These are phyloP conservation scores for Talinum fruticosum DNA, from an alignment of 148 eudicot genomes.

Conservation along the genomic window DNA sequence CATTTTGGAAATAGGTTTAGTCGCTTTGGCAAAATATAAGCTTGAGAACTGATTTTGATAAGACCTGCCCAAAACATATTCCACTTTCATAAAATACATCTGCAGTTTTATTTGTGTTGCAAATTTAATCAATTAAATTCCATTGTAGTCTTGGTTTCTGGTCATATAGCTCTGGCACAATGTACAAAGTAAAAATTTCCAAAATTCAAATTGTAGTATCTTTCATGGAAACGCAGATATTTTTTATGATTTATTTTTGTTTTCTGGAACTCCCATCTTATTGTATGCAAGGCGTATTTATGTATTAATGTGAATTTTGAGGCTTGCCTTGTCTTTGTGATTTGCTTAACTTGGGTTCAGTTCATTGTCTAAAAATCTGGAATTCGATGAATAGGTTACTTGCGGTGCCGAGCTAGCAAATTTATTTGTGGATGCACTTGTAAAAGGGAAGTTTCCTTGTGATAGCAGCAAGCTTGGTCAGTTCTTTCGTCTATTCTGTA, in stretches of 20 bases:
- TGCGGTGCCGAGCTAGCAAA: slow-evolving; percentile 96
- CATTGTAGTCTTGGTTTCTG: no score
- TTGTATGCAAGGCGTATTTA: neutral
- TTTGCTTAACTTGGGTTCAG: neutral
- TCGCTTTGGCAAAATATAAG: no score
- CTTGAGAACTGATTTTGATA: no score
- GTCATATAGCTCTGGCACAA: no score
- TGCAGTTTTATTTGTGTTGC: no score
- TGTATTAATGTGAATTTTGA: neutral
- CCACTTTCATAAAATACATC: no score
- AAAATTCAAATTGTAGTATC: no score
- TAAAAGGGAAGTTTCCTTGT: slow-evolving; percentile 69
- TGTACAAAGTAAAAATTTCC: no score
- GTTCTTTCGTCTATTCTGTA: slow-evolving; percentile 30
- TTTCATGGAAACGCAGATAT: neutral
- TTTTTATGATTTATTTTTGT: no score
- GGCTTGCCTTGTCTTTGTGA: neutral
- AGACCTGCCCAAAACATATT: no score
- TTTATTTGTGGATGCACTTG: slow-evolving; percentile 72
- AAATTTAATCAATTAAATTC: no score
- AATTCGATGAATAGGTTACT: slow-evolving; percentile 50
- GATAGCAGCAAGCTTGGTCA: slow-evolving; percentile 62
- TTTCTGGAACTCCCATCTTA: neutral
- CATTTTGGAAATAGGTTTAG: no score
- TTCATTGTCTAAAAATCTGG: slow-evolving; percentile 5